Percentiles rank a stretch among this genome's conserved stretches.
Evolutionary conservation across 2,329 filamentous ascomycete species (phyloP).

Genomic region (Delphinella strobiligena): DNA sequence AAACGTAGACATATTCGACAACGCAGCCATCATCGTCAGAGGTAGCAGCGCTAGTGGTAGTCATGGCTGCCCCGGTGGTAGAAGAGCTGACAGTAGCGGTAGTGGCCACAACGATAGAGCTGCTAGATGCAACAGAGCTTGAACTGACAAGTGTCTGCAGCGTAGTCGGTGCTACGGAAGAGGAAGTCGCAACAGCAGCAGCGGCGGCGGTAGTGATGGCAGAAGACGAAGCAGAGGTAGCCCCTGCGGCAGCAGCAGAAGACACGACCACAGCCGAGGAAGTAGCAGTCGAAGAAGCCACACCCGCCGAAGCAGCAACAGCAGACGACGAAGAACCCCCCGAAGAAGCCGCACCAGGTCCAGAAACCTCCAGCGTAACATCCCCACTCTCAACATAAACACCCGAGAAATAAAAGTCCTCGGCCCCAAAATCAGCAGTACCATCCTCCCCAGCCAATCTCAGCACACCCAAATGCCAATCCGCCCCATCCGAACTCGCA

Average conservation of each 20-base stretch:
- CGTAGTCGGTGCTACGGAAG: neutral
- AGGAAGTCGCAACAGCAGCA: neutral
- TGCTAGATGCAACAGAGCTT: neutral
- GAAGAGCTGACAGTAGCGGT: conserved; percentile 2
- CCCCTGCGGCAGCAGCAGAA: neutral
- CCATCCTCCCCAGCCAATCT: conserved; percentile 46
- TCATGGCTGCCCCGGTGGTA: neutral
- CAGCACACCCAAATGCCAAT: conserved; percentile 62
- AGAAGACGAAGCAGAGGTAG: too few species aligned
- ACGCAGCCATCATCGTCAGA: conserved; percentile 1
- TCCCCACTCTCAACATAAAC: conserved; percentile 56
- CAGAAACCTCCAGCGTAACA: conserved; percentile 16
- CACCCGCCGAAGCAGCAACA: neutral
- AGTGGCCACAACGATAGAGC: neutral
- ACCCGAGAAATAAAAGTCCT: conserved; percentile 62
- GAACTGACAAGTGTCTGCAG: conserved; percentile 3
- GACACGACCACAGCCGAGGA: neutral
- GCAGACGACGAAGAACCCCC: conserved; percentile 1
- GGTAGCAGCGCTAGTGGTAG: neutral
- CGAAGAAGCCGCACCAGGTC: conserved; percentile 8
- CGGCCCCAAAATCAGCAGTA: conserved; percentile 37
- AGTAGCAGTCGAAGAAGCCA: neutral
- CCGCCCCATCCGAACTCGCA: conserved; percentile 52
- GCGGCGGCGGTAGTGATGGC: conserved; percentile 1
- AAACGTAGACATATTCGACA: conserved; percentile 11